Conservation (phyloP, 78 protist species). For the Polysphondylium violaceum region DNA sequence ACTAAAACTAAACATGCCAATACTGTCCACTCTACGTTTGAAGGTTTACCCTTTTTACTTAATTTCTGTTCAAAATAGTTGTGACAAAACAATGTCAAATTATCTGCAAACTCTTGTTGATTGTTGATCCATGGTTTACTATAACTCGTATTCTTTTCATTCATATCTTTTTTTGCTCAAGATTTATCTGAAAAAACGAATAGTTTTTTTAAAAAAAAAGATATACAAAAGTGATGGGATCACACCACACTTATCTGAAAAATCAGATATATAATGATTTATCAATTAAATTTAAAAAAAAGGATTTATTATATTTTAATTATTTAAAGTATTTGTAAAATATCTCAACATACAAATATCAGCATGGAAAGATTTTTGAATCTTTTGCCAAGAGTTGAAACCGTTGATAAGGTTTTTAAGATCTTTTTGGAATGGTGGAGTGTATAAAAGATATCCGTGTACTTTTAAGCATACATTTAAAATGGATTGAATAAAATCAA, state of each 20-base stretch:
- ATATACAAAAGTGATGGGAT: too few species aligned
- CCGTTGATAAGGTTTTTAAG: constrained; percentile 9
- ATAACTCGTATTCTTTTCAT: too few species aligned
- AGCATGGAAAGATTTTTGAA: constrained; percentile 57
- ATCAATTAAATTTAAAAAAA: too few species aligned
- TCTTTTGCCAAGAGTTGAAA: constrained; percentile 9
- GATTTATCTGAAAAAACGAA: too few species aligned
- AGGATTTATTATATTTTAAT: constrained; percentile 15
- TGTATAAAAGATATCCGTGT: constrained; percentile 50
- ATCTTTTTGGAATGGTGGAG: neutral
- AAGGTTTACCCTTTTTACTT: constrained; percentile 61
- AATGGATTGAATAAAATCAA: constrained; percentile 51
- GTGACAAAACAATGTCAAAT: neutral
- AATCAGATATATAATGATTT: too few species aligned
- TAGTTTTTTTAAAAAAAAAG: too few species aligned
- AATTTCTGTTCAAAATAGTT: constrained; percentile 15
- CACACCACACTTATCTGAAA: too few species aligned
- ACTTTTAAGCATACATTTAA: neutral
- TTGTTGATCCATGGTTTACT: too few species aligned
- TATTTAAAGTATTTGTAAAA: constrained; percentile 70
- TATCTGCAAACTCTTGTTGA: constrained; percentile 24
- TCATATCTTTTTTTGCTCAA: too few species aligned
- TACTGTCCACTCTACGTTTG: constrained; percentile 46
- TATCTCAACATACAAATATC: constrained; percentile 72
- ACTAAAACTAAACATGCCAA: constrained; percentile 39